Evolutionary conservation across 257 asterid species (phyloP), one percentile per base, ranked within the genome.

Genomic region (Gardenia jasminoides): DNA sequence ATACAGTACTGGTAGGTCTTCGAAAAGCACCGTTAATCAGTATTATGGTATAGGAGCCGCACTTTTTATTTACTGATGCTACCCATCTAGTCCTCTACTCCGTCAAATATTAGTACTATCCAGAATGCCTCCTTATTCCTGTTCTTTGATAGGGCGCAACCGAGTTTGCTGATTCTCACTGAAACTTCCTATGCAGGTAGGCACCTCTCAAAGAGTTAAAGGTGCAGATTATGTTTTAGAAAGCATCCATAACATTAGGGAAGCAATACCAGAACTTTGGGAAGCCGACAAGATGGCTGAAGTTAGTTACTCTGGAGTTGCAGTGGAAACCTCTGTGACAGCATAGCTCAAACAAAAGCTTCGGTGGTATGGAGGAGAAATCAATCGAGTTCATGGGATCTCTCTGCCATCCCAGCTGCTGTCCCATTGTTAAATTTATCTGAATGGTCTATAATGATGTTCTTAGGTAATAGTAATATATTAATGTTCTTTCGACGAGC

Each of bases 231-330:
- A 92, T 58, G 99, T 91, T 17, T 74, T 96, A 6, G 99, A 92
- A 86, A 96, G 96, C 85, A 92, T 96, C 62, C 98, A 93, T 74
- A 93, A 93, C 87, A 88, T 96, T 3, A 86, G 89, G 78, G 98
- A 96, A 87, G 99, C 98, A 13, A 83, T 93, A 28, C 99, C 99
- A 20, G 93, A 96, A 85, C 92, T 96, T 8, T 88, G 96, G 95
- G 97, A 93, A 84, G 84, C 83, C 20, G 94, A 91, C 61, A 92
- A 87, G 75, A 76, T 88, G 68, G 87, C 88, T 12, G 93, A 88
- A 75, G 92, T 85, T 61, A 89, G 76, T 82, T 93, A 88, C 86
- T 79, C 92, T 48, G 96, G 94, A 68, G 91, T 93, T 67, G 73
- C 93, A 20, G 98, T 94, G n/a, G 97, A 90, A 86, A 88, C 99